These are phyloP conservation scores for Salix caprea DNA, from an alignment of 345 rosid genomes.

Conservation along the genomic window DNA sequence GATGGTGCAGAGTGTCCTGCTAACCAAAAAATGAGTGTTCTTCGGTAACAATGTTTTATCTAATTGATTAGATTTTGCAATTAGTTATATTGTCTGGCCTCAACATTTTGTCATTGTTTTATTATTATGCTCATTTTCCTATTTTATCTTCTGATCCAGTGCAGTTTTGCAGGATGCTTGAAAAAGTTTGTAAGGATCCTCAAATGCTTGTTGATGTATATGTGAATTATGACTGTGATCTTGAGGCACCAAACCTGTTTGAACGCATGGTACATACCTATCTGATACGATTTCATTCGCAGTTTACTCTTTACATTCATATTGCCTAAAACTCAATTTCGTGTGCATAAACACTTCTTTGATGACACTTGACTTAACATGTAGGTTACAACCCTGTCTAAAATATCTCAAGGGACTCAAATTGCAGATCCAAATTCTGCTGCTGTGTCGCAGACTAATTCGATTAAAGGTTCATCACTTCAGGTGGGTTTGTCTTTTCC, in stretches of 20 bases:
- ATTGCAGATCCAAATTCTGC: slow-evolving; percentile 76
- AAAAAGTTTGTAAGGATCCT: slow-evolving; percentile 88
- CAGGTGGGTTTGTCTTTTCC: slow-evolving; percentile 54
- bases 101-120: slow-evolving; percentile 6
- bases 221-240: slow-evolving; percentile 98
- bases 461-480: slow-evolving; percentile 78
- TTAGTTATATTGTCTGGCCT: slow-evolving; percentile 10
- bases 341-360: slow-evolving; percentile 1
- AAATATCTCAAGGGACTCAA: slow-evolving; percentile 87
- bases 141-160: slow-evolving; percentile 12
- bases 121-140: slow-evolving; percentile 10
- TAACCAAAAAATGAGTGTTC: slow-evolving; percentile 83
- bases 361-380: slow-evolving; percentile 1
- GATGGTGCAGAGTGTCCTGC: slow-evolving; percentile 70
- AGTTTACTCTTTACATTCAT: neutral
- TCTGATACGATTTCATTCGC: neutral
- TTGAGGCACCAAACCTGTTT: slow-evolving; percentile 95
- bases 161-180: slow-evolving; percentile 69
- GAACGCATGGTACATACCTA: slow-evolving; percentile 73
- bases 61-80: slow-evolving; percentile 20
- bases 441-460: slow-evolving; percentile 66
- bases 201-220: slow-evolving; percentile 96
- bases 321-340: neutral
- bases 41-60: slow-evolving; percentile 52
- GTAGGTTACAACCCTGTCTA: slow-evolving; percentile 81